Percentiles rank a stretch among this genome's conserved stretches.
Evolutionary conservation across 2,329 filamentous ascomycete genomes (phyloP).

Genomic region (Fonsecaea nubica): DNA sequence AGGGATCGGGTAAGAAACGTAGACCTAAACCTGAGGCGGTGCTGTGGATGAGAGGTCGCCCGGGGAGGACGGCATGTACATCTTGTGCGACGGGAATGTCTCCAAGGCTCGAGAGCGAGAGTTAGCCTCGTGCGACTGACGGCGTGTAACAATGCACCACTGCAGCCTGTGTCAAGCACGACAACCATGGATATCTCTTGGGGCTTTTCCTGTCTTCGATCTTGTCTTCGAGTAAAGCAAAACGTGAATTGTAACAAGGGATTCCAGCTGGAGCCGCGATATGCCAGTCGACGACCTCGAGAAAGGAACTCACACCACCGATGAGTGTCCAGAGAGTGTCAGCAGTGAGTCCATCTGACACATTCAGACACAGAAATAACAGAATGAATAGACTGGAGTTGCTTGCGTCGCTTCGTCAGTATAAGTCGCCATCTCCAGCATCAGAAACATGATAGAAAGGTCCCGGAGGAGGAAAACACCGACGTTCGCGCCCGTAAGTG

Average conservation of each 20-base stretch:
- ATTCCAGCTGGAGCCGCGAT: not conserved
- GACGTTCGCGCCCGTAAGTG: not conserved
- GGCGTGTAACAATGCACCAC: not conserved
- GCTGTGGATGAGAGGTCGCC: not conserved
- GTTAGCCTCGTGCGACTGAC: slow-evolving; percentile 4
- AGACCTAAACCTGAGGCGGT: not conserved
- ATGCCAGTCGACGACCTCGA: slow-evolving; percentile 2
- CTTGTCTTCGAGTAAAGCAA: not conserved
- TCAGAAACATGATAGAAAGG: not conserved
- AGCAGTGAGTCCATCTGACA: not conserved
- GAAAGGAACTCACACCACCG: not conserved
- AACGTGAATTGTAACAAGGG: not conserved
- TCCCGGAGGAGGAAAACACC: not conserved
- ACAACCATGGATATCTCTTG: not conserved
- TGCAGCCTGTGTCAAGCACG: not conserved
- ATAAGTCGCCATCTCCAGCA: not conserved
- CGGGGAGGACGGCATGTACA: not conserved
- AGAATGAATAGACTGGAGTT: not conserved
- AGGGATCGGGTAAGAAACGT: not conserved
- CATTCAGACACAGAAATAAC: not conserved
- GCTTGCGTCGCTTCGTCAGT: not conserved
- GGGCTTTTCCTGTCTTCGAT: not conserved
- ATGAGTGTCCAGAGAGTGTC: not conserved
- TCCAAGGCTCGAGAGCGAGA: slow-evolving; percentile 1
- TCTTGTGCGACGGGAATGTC: not conserved